Base-by-base conservation (phyloP, 2,329 filamentous ascomycete species). In the Pestalotiopsis fici region DNA sequence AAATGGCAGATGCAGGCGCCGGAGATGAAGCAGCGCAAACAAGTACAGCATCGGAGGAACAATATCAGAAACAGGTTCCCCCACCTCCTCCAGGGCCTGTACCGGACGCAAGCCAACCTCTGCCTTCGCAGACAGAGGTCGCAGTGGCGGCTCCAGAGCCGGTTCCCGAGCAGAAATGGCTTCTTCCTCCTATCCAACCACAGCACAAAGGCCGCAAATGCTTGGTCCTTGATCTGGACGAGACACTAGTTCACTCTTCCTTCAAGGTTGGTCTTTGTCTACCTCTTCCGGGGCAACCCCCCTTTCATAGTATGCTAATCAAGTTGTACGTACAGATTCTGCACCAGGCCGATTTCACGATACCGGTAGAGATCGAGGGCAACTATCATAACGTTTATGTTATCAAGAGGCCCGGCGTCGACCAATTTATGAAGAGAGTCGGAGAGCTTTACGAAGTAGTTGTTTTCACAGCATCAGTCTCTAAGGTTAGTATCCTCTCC, bases 321-420 rank as follows among this genome's bases (percentile, higher is more conserved):
- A 56, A 13, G 15, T 13, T 6, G 23, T 76, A 50, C n/a, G 43
- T n/a, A 50, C 43, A 98, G 95, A 96, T 98, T 73, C 87, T 99
- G 59, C 95, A 98, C 76, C 95, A 98, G 85, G 96, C 96, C 67
- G 96, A 99, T 81, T 98, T 99, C 78, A 99, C 96, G 5, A 98
- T 99, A 77, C 96, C 96, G 0, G 96, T 99, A 35, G 96, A 99
- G 77, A 99, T 99, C 71, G 96, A 99, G 83, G 96, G 96, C 66
- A 97, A 97, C 80, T 98, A 97, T 78, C 96, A 99, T 82, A 99
- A 99, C 76, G 97, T 99, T 65, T 99, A 99, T 78, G 96, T 99
- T 71, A 99, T 99, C 80, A 99, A 99, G 83, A 90, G 96, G 75
- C 96, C 96, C n/a, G 96, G 96, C 65, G 96, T 99, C 23, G 96